Percentiles rank a stretch among this genome's conserved stretches.
Conservation (phyloP, 225 moss, liverwort and hornwort genomes). For the Anthoceros angustus region DNA sequence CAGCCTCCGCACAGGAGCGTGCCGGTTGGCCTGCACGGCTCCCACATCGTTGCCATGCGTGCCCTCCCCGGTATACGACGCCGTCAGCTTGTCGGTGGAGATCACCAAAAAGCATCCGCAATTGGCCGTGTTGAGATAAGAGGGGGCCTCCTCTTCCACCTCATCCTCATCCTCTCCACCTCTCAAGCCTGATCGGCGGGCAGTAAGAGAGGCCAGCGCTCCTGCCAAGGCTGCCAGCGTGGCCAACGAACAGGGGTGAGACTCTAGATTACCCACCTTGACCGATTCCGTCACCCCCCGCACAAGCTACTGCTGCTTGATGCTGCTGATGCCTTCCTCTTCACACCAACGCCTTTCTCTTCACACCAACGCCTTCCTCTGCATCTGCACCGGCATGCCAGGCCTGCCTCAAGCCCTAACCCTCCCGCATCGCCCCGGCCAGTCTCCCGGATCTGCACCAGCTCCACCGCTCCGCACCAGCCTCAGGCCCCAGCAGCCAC, state of each 20-base stretch:
- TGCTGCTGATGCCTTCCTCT: too few relatives aligned
- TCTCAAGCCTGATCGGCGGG: conserved; percentile 20
- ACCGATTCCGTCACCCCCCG: neutral
- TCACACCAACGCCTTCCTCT: too few relatives aligned
- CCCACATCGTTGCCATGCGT: conserved; percentile 77
- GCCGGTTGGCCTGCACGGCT: conserved; percentile 72
- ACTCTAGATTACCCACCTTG: conserved; percentile 5
- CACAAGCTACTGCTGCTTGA: too few relatives aligned
- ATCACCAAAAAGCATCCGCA: conserved; percentile 68
- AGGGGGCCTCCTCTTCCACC: conserved; percentile 61
- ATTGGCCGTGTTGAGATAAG: conserved; percentile 75
- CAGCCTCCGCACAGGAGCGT: conserved; percentile 64
- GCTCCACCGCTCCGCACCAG: too few relatives aligned
- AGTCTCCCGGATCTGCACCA: too few relatives aligned
- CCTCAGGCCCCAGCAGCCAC: too few relatives aligned
- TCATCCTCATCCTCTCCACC: conserved; percentile 25
- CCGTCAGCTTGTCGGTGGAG: conserved; percentile 85
- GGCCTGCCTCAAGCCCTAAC: too few relatives aligned
- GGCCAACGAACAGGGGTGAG: conserved; percentile 4
- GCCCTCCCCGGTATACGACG: conserved; percentile 48
- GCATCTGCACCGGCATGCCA: too few relatives aligned
- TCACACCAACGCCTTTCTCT: too few relatives aligned
- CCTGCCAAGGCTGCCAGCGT: conserved; percentile 6
- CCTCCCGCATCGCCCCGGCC: too few relatives aligned
- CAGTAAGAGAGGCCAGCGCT: conserved; percentile 4